Evolutionary conservation across 208 protist genomes (phyloP).

Genomic region (Trichomonas vaginalis): DNA sequence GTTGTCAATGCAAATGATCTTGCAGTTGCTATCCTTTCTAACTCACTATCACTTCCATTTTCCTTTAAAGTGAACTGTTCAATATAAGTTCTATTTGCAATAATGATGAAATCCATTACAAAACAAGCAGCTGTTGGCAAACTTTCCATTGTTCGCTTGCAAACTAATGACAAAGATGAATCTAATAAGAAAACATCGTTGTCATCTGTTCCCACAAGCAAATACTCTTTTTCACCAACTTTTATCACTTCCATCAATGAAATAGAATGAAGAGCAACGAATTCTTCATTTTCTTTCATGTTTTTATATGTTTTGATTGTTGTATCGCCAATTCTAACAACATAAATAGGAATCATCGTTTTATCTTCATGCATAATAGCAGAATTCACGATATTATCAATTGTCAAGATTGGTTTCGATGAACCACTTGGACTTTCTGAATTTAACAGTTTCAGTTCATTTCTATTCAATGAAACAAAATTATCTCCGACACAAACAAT

Average conservation of each 20-base stretch:
- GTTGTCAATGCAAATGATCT: not conserved
- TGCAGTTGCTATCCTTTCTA: not conserved
- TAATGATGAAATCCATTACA: not conserved
- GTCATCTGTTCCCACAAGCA: not conserved
- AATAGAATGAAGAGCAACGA: not conserved
- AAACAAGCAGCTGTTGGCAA: not conserved
- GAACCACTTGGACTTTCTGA: not conserved
- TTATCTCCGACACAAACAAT: not conserved
- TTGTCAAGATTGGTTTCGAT: not conserved
- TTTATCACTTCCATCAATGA: not conserved
- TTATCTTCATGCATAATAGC: not conserved
- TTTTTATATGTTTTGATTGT: not conserved
- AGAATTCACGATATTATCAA: not conserved
- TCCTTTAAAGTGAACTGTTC: not conserved
- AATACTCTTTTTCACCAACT: not conserved
- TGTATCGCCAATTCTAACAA: not conserved
- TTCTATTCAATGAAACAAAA: not conserved
- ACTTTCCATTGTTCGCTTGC: not conserved
- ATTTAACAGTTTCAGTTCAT: not conserved
- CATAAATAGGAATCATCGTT: not conserved
- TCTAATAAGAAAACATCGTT: not conserved
- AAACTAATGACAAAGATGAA: not conserved
- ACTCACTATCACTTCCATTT: not conserved
- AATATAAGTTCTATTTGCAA: not conserved
- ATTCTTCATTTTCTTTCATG: not conserved